phyloP scores from a whole-genome alignment of 23 red algal species.

The Gracilaria gracilis region DNA sequence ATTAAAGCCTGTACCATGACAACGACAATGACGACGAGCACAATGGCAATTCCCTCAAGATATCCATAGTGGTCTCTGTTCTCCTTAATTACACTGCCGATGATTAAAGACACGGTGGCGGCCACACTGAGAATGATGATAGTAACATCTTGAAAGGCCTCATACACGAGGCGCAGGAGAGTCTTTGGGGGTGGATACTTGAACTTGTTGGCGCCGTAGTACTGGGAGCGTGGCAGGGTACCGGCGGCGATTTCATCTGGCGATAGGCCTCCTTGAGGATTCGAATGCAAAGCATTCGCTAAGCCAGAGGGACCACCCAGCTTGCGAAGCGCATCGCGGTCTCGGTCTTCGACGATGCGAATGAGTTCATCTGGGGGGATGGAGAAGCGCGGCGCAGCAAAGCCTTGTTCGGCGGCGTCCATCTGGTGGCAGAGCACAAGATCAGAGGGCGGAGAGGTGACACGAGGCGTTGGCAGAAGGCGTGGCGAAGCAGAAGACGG shows the following conservation, averaged over 20 bases:
- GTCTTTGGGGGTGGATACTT: conserved; percentile 82
- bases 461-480: background rate
- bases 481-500: background rate
- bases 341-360: conserved; percentile 60
- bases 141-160: conserved; percentile 87
- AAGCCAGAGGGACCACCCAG: conserved; percentile 58
- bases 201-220: conserved; percentile 82
- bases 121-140: conserved; percentile 86
- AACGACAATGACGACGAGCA: conserved; percentile 87
- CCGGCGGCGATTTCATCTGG: conserved; percentile 58
- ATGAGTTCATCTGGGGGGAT: conserved; percentile 56
- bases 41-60: conserved; percentile 92
- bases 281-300: conserved; percentile 6
- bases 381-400: conserved; percentile 38
- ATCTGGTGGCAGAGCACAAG: background rate
- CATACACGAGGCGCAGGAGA: conserved; percentile 58
- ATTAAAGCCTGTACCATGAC: conserved; percentile 80
- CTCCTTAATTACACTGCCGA: conserved; percentile 63
- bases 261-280: conserved; percentile 23
- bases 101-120: conserved; percentile 73
- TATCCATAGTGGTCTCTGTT: conserved; percentile 86
- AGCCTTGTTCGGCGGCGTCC: conserved; percentile 31
- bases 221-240: conserved; percentile 13
- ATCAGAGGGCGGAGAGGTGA: background rate
- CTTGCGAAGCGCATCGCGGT: conserved; percentile 22